Conservation (phyloP, 164 flowering plant species). For the Umbellularia californica region DNA sequence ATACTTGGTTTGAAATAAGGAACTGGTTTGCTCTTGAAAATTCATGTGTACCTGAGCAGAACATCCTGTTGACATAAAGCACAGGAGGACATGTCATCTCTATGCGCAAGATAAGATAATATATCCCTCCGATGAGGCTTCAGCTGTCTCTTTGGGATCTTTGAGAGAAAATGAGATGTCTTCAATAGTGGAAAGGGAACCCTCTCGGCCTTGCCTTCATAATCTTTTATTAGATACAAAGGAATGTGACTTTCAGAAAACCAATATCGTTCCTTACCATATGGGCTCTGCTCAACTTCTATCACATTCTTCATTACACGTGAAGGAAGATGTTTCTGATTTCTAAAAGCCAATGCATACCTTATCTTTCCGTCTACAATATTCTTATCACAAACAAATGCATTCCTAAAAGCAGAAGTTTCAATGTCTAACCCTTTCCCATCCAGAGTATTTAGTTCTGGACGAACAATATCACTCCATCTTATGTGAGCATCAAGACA, state of each 20-base stretch:
- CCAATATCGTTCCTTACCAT: constrained; percentile 72
- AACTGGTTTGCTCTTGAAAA: too few species aligned
- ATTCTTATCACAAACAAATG: constrained; percentile 58
- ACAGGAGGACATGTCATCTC: constrained; percentile 51
- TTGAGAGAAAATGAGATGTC: constrained; percentile 23
- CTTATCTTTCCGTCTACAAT: constrained; percentile 41
- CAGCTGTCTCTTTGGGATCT: constrained; percentile 44
- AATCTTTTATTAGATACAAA: constrained; percentile 79
- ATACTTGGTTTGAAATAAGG: too few species aligned
- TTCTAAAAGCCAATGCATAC: constrained; percentile 69
- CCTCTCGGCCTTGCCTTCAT: constrained; percentile 43
- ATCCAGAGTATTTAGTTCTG: constrained; percentile 67
- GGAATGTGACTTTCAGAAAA: constrained; percentile 74
- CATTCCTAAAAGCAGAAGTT: constrained; percentile 75
- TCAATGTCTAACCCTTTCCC: constrained; percentile 75
- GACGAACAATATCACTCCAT: constrained; percentile 85
- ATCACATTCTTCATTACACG: constrained; percentile 74
- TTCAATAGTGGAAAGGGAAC: constrained; percentile 21
- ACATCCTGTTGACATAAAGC: constrained; percentile 64
- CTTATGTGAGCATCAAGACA: constrained; percentile 71
- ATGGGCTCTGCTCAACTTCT: constrained; percentile 50
- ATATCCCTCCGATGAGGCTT: constrained; percentile 54
- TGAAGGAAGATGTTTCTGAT: constrained; percentile 84
- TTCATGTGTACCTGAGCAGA: constrained; percentile 43
- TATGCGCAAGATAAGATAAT: constrained; percentile 53